Base-by-base conservation (phyloP, 495 filamentous ascomycete genomes). In the Xylaria intraflava region DNA sequence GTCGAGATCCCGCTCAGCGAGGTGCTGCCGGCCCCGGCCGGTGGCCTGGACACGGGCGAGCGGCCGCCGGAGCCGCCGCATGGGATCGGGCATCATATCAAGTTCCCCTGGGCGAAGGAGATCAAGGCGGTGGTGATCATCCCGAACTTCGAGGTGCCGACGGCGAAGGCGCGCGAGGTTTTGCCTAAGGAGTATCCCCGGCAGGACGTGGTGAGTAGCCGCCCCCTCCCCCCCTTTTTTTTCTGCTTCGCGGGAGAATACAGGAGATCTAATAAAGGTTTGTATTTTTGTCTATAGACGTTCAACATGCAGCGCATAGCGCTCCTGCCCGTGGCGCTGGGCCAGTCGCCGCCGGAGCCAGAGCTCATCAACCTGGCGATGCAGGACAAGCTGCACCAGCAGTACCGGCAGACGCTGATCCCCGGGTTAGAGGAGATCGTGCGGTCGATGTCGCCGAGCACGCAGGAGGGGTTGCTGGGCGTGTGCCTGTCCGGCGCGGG, bases 311-410 rank as follows among this genome's bases (percentile, higher is more conserved):
- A 96, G 67, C 81, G 93, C 52, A 86, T 92, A 64, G 89, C 91
- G 14, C 74, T 97, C 20, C 83, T 98, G 10, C 88, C 91, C 11
- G 83, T 85, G 4, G 90, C 90, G 2, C 74, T 98, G 55, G 90
- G 90, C 41, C 80, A 85, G 56, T 89, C 85, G 14, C 93, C 93
- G 6, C 92, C 90, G n/a, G 85, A 96, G 63, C 82, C 92, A 35
- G 85, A 90, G 56, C 84, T 90, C 69, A 97, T 98, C 66, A 95
- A 89, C 73, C 78, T 90, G 24, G 92, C 89, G 24, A 98, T 98
- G 93, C 90, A 95, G 70, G 93, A 98, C 72, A 93, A 89, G 68
- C 78, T 98, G 35, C 93, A 98, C 69, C 93, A 98, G 68, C 92
- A 88, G 9, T 96, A 97, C 71, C 83, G 93, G 39, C 83, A 88